Percentiles rank a stretch among this genome's conserved stretches.
These are phyloP conservation scores for Angophora floribunda DNA, from an alignment of 345 rosid species.

Conservation along the genomic window DNA sequence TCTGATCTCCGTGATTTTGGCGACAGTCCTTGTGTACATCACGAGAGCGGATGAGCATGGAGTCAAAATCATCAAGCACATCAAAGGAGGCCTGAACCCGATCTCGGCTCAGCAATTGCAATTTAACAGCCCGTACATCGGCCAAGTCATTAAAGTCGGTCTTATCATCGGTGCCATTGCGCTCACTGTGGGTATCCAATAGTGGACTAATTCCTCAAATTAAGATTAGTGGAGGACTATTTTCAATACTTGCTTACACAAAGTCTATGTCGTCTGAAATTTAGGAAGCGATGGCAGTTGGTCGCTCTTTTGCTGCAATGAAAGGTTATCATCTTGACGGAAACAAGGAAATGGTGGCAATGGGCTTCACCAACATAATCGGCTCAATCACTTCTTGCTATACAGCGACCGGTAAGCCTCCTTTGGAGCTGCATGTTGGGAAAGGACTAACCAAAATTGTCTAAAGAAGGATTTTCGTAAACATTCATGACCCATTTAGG, in stretches of 20 bases:
- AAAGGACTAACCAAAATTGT: background rate
- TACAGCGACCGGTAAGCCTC: conserved; percentile 67
- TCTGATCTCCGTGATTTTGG: conserved; percentile 47
- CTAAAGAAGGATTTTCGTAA: background rate
- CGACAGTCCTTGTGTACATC: conserved; percentile 65
- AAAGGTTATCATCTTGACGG: conserved; percentile 84
- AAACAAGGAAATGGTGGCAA: conserved; percentile 87
- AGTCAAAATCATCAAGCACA: conserved; percentile 63
- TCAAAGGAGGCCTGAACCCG: conserved; percentile 78
- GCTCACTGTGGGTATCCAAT: conserved; percentile 41
- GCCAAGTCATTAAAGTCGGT: conserved; percentile 59
- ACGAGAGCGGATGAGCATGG: conserved; percentile 87
- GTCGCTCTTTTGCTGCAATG: conserved; percentile 65
- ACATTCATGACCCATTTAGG: background rate
- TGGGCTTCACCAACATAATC: conserved; percentile 68
- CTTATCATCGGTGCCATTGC: conserved; percentile 57
- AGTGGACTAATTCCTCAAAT: background rate
- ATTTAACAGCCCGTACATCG: conserved; percentile 44
- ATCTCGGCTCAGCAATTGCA: conserved; percentile 54
- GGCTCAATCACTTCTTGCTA: conserved; percentile 90
- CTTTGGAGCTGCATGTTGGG: background rate
- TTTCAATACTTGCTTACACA: background rate
- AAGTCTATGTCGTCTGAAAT: background rate
- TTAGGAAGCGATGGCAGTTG: conserved; percentile 89
- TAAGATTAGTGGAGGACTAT: background rate